These are phyloP conservation scores for Yarrowia porcina DNA, from an alignment of 805 yeast genomes.

Conservation along the genomic window DNA sequence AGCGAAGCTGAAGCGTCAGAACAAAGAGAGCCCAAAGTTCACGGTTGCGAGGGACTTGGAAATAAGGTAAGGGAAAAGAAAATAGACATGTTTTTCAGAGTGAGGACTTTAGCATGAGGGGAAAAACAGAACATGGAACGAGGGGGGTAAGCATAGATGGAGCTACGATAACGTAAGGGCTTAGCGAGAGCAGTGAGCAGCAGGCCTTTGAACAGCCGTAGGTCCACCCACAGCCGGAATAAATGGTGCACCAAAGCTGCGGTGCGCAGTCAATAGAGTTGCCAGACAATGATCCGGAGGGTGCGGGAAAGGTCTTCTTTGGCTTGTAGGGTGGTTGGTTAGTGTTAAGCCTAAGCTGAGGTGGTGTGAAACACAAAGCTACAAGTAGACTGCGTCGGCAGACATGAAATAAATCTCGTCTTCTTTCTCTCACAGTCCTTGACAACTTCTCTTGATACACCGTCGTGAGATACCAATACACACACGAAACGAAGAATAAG, in stretches of 20 bases:
- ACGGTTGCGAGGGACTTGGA: background rate
- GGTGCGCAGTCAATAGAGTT: background rate
- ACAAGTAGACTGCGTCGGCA: background rate
- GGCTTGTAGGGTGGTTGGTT: background rate
- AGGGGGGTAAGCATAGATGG: background rate
- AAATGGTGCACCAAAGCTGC: background rate
- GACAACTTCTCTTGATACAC: background rate
- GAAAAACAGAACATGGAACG: background rate
- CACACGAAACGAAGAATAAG: too few relatives aligned
- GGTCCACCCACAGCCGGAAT: background rate
- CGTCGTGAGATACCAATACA: background rate
- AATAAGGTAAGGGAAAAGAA: background rate
- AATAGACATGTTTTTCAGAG: too few relatives aligned
- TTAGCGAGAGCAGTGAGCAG: background rate
- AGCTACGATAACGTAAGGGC: conserved; percentile 5
- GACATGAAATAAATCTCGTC: background rate
- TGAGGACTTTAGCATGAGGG: background rate
- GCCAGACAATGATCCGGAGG: conserved; percentile 6
- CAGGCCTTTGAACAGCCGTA: background rate
- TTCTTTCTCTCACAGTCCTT: conserved; percentile 7
- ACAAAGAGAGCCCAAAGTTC: background rate
- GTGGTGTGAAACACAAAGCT: conserved; percentile 23
- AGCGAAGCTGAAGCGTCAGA: background rate
- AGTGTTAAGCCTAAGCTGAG: conserved; percentile 6
- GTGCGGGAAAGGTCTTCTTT: background rate